These are phyloP conservation scores for Teunomyces cretensis DNA, from an alignment of 805 yeast species.

Conservation along the genomic window DNA sequence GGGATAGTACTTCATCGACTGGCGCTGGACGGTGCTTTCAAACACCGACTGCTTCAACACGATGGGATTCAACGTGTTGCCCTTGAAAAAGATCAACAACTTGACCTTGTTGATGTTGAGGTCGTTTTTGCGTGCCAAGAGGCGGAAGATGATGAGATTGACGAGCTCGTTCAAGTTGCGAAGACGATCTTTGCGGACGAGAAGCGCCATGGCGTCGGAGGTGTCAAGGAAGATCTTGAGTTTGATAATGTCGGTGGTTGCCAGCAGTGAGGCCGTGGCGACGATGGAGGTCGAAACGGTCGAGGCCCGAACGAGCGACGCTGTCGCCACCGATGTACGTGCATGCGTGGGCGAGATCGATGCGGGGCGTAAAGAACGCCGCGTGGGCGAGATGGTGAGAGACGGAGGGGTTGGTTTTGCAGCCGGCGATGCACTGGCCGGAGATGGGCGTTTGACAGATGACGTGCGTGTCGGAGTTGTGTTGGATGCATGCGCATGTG, in stretches of 20 bases:
- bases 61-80: conserved; percentile 17
- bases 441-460: too few relatives aligned
- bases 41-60: conserved; percentile 13
- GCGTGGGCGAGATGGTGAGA: too few relatives aligned
- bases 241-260: neutral
- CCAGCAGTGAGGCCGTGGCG: neutral
- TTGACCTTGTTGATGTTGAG: conserved; percentile 13
- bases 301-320: too few relatives aligned
- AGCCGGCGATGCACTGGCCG: too few relatives aligned
- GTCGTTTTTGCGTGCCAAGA: conserved; percentile 14
- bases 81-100: conserved; percentile 17
- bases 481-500: neutral
- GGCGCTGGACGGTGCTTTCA: conserved; percentile 2
- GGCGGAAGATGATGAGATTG: conserved; percentile 15
- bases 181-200: conserved; percentile 16
- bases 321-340: too few relatives aligned
- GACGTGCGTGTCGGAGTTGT: neutral
- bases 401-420: too few relatives aligned
- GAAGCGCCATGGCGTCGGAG: conserved; percentile 5
- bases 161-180: conserved; percentile 16
- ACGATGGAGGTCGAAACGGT: neutral
- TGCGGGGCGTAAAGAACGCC: too few relatives aligned
- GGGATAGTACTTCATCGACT: neutral
- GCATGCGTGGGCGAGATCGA: too few relatives aligned
- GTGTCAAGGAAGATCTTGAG: conserved; percentile 9